Conservation (phyloP, 192 early-diverging fungal genomes). For the Umbelopsis ramanniana region DNA sequence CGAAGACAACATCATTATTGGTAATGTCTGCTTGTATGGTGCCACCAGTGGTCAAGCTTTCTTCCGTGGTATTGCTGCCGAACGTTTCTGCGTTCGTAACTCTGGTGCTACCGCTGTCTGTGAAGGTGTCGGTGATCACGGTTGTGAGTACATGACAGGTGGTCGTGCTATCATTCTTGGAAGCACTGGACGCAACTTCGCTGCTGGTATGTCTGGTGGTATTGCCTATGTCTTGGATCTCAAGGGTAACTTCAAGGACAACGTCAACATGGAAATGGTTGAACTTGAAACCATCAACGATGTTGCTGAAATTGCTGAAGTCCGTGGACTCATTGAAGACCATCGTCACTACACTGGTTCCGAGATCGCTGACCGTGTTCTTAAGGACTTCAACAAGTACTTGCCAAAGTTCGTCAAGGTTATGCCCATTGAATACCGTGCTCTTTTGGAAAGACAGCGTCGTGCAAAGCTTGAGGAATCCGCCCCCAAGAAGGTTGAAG, state of each 20-base stretch:
- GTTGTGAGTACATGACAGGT: constrained; percentile 99
- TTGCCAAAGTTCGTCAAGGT: constrained; percentile 91
- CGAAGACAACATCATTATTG: constrained; percentile 91
- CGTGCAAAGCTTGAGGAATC: constrained; percentile 36
- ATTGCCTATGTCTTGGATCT: constrained; percentile 91
- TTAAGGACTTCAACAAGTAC: constrained; percentile 70
- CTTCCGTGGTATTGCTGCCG: constrained; percentile 93
- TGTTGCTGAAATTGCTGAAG: constrained; percentile 72
- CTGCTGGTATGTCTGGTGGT: constrained; percentile 98
- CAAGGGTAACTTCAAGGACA: constrained; percentile 62
- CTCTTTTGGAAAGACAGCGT: constrained; percentile 72
- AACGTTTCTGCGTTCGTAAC: constrained; percentile 98
- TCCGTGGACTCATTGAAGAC: constrained; percentile 79
- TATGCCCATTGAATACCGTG: constrained; percentile 91
- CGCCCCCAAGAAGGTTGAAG: constrained; percentile 21
- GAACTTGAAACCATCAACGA: constrained; percentile 82
- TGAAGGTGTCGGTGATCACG: constrained; percentile 98
- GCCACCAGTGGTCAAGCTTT: constrained; percentile 92
- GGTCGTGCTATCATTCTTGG: constrained; percentile 92
- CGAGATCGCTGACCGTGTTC: constrained; percentile 66
- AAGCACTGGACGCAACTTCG: constrained; percentile 93
- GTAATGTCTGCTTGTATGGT: constrained; percentile 98
- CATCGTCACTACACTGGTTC: constrained; percentile 87
- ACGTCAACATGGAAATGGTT: constrained; percentile 93
- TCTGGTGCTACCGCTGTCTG: constrained; percentile 96